These are phyloP conservation scores for Secale cereale DNA, from an alignment of 176 grass and related monocot species.

Conservation along the genomic window DNA sequence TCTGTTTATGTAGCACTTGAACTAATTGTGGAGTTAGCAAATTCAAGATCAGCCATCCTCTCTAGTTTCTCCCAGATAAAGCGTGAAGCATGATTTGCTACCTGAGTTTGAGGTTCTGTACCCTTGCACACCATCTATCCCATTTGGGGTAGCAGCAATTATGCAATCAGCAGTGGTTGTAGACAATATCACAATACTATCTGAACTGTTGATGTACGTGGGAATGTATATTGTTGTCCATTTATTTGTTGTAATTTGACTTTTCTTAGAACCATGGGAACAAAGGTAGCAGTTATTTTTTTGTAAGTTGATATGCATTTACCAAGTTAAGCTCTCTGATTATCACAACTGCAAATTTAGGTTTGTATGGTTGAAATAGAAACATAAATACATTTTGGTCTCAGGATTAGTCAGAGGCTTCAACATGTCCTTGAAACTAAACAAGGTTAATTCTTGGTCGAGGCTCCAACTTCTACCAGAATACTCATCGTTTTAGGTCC, in stretches of 20 bases:
- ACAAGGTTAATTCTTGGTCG: not conserved
- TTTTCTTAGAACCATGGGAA: not conserved
- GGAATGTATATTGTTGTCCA: not conserved
- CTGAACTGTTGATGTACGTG: not conserved
- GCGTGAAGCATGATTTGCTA: not conserved
- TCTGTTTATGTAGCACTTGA: constrained; percentile 62
- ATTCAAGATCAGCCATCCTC: constrained; percentile 50
- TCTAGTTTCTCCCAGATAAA: constrained; percentile 48
- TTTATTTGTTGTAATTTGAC: not conserved
- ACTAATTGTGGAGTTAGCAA: constrained; percentile 57
- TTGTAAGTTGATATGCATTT: not conserved
- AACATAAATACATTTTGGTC: not conserved
- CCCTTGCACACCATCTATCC: not conserved
- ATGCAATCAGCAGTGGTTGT: not conserved
- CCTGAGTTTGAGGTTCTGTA: constrained; percentile 4
- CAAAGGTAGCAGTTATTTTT: too few relatives aligned
- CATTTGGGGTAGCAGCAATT: not conserved
- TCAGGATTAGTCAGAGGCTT: not conserved
- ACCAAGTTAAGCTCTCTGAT: not conserved
- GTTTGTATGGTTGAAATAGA: not conserved
- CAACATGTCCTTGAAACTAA: not conserved
- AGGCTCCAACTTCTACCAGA: not conserved
- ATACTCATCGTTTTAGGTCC: not conserved
- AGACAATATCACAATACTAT: not conserved
- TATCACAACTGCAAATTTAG: not conserved